Evolutionary conservation across 805 yeast genomes (phyloP).

Genomic region (Candida silvicultrix): DNA sequence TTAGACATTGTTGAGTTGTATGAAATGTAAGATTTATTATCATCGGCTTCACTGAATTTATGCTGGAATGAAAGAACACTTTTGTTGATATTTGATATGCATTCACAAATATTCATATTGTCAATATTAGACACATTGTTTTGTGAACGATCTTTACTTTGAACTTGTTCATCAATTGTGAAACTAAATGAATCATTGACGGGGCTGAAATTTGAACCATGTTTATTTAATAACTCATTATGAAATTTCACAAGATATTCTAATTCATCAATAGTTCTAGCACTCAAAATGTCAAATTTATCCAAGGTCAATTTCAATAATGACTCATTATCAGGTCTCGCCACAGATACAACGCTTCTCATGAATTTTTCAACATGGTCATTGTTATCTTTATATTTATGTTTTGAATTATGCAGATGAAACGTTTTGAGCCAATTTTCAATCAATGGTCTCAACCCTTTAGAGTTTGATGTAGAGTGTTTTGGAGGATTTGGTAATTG

Average conservation of each 20-base stretch:
- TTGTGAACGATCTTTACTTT: neutral
- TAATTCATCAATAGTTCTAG: constrained; percentile 64
- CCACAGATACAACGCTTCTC: constrained; percentile 21
- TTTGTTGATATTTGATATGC: constrained; percentile 19
- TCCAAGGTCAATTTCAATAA: constrained; percentile 29
- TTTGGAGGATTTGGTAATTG: constrained; percentile 23
- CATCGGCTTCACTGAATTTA: constrained; percentile 4
- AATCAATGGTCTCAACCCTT: constrained; percentile 15
- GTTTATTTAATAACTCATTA: constrained; percentile 27
- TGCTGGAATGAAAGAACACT: constrained; percentile 18
- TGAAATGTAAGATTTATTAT: constrained; percentile 44
- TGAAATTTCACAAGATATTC: constrained; percentile 47
- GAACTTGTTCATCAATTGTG: constrained; percentile 7
- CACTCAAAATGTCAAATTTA: constrained; percentile 60
- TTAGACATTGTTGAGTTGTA: constrained; percentile 51
- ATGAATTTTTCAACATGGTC: constrained; percentile 18
- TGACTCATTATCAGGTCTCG: constrained; percentile 21
- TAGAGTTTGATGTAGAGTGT: constrained; percentile 8
- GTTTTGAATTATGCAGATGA: constrained; percentile 5
- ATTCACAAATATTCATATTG: constrained; percentile 22
- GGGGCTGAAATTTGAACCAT: constrained; percentile 9
- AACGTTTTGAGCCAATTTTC: constrained; percentile 19
- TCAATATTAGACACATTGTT: constrained; percentile 17
- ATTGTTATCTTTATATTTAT: constrained; percentile 5
- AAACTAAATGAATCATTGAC: constrained; percentile 16